Evolutionary conservation across 768 basidiomycete genomes (phyloP), one percentile per base, ranked within the genome.

Genomic region (Amanita jacksonii): DNA sequence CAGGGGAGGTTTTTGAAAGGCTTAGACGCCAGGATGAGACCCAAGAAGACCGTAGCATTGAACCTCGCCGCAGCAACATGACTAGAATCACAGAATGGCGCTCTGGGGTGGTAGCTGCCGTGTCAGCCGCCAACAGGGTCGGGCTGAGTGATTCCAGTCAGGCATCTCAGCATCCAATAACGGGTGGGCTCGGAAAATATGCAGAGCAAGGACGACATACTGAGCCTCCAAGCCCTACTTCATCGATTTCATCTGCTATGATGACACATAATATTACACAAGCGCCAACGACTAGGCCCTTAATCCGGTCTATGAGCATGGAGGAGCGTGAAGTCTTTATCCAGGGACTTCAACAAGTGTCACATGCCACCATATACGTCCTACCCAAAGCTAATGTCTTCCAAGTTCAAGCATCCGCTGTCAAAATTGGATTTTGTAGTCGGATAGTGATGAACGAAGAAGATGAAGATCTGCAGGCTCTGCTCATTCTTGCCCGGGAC

Each of bases 401-500:
- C 15, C 56, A 49, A 16, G 63, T 77, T 20, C 57, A 61, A 33
- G 50, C 54, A 4, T 60, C 65, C 3, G 75, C 77, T 10, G 60
- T 60, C 41, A 61, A 62, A 8, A 53, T 69, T 13, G 70, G 72
- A 7, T 72, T 76, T 36, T 54, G 62, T 48, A 57, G 67, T n/a
- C 65, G 67, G 31, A 53, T 67, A 10, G 63, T 76, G 45, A 55
- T 57, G 48, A 60, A 59, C 34, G 54, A 57, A n/a, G 58, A 63
- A 35, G 59, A 58, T n/a, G 38, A 38, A 2, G 62, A 67, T 46
- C 53, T 57, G 19, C 60, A 73, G 22, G 70, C 62, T n/a, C 62
- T 75, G 49, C 61, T 80, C 13, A 60, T 79, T 34, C 55, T 79
- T n/a, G 77, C 76, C 23, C 63, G 63, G n/a, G 68, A 77, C 16